A percentile compares a stretch with the other conserved stretches of the same genome.
These are phyloP conservation scores for Geranium incanum DNA, from an alignment of 441 rosid species.

Conservation along the genomic window DNA sequence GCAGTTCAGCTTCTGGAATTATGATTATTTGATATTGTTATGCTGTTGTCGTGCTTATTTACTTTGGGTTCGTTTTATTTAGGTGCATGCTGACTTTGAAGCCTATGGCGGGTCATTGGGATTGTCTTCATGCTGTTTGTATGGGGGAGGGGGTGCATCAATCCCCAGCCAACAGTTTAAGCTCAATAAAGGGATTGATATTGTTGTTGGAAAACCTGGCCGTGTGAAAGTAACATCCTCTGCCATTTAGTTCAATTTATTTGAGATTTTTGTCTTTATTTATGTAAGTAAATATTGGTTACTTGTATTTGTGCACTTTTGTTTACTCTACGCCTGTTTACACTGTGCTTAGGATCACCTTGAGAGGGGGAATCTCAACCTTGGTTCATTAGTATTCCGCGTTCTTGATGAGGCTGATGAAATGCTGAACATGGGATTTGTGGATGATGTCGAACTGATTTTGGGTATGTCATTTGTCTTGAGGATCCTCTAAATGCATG, in stretches of 20 bases:
- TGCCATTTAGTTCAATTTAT: conserved; percentile 2
- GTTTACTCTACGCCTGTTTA: neutral
- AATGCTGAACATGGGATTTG: conserved; percentile 95
- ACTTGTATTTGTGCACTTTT: neutral
- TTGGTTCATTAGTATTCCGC: conserved; percentile 62
- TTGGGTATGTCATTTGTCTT: conserved; percentile 40
- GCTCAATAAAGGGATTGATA: conserved; percentile 75
- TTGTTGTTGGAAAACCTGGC: conserved; percentile 90
- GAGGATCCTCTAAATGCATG: neutral
- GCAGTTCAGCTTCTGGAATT: neutral
- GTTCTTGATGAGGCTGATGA: conserved; percentile 99
- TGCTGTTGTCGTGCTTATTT: neutral
- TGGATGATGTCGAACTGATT: conserved; percentile 88
- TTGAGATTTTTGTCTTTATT: conserved; percentile 10
- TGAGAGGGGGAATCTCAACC: conserved; percentile 59
- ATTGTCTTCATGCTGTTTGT: conserved; percentile 68
- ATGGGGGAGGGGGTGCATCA: conserved; percentile 63
- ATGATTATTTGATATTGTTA: neutral
- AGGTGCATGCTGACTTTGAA: conserved; percentile 78
- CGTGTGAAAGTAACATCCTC: conserved; percentile 58
- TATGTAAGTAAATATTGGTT: neutral
- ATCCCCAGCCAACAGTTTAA: conserved; percentile 49
- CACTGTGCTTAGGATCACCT: conserved; percentile 58
- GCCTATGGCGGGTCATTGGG: conserved; percentile 69
- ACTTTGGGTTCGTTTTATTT: neutral